Conservation (phyloP, 208 protist genomes). For the Crithidia bombi region DNA sequence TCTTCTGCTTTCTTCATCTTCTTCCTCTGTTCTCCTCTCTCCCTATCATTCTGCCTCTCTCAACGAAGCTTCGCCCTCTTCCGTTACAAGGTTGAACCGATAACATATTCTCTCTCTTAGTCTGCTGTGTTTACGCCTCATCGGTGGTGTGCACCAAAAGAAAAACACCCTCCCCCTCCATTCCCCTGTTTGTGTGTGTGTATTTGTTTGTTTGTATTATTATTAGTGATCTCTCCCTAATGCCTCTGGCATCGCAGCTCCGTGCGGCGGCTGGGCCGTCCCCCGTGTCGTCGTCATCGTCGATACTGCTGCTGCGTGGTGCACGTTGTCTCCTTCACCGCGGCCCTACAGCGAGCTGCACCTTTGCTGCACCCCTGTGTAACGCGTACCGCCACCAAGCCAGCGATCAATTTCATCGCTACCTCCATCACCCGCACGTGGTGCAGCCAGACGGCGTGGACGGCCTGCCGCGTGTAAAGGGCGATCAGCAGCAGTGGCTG, state of each 20-base stretch:
- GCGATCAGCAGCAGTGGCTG: constrained; percentile 86
- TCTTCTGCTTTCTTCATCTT: too few relatives aligned
- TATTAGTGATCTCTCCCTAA: too few relatives aligned
- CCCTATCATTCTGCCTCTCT: too few relatives aligned
- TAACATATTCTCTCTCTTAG: too few relatives aligned
- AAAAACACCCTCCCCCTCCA: too few relatives aligned
- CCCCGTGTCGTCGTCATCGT: neutral
- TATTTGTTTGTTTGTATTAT: neutral
- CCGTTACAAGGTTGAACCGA: too few relatives aligned
- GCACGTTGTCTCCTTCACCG: neutral
- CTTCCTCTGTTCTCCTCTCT: too few relatives aligned
- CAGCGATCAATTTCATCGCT: constrained; percentile 86
- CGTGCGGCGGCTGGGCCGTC: neutral
- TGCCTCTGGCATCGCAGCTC: neutral
- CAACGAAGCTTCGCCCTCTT: too few relatives aligned
- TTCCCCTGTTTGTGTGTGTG: too few relatives aligned
- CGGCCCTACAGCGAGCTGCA: neutral
- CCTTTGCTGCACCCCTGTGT: constrained; percentile 16
- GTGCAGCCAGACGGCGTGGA: constrained; percentile 86
- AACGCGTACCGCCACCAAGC: constrained; percentile 51
- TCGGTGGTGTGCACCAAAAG: too few relatives aligned
- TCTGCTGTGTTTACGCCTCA: too few relatives aligned
- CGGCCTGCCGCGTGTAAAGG: constrained; percentile 71
- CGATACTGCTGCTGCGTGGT: neutral
- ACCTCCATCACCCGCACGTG: constrained; percentile 83